phyloP scores from a whole-genome alignment of 768 basidiomycete species.

The Boletus pseudopeckii region DNA sequence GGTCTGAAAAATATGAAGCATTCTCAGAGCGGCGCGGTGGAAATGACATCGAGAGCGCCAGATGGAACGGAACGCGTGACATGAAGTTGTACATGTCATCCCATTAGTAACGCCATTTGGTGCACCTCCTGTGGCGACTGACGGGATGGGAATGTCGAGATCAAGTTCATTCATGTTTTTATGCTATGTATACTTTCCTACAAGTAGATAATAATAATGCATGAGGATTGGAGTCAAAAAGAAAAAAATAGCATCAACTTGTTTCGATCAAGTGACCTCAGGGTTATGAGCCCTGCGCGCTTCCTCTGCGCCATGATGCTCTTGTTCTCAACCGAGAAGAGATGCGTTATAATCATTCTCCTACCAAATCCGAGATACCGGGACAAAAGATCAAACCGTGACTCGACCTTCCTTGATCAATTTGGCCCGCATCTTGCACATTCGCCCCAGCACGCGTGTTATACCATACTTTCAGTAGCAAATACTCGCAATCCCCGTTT shows the following conservation, averaged over 20 bases:
- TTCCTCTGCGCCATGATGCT: slow-evolving; percentile 49
- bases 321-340: neutral
- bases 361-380: neutral
- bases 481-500: neutral
- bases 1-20: neutral
- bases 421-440: neutral
- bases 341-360: no score
- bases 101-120: no score
- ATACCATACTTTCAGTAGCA: neutral
- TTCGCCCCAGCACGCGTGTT: neutral
- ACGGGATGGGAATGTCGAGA: no score
- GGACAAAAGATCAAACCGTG: neutral
- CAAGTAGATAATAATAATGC: no score
- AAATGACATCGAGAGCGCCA: no score
- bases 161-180: no score
- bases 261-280: slow-evolving; percentile 49
- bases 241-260: slow-evolving; percentile 34
- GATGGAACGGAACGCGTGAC: no score
- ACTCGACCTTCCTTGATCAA: neutral
- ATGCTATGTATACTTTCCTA: no score
- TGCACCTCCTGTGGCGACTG: no score
- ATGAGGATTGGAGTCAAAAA: neutral
- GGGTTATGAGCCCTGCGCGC: slow-evolving; percentile 50
- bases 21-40: no score
- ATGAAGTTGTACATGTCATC: no score